Evolutionary conservation across 768 basidiomycete species (phyloP).

Genomic region (Tricholomella constricta): DNA sequence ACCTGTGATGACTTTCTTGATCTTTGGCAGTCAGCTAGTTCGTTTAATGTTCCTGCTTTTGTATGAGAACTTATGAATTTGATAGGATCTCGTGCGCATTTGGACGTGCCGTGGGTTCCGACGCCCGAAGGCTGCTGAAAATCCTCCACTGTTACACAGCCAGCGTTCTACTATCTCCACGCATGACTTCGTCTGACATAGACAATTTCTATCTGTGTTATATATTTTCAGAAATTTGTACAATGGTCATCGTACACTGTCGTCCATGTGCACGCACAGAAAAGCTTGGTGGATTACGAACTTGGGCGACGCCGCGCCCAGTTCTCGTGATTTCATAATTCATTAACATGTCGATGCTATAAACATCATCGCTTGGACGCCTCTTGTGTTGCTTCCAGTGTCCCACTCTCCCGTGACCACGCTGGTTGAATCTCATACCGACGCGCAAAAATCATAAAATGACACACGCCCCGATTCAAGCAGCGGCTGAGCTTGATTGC

Average conservation of each 20-base stretch:
- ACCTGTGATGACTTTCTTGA: conserved; percentile 24
- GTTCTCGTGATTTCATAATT: too few relatives aligned
- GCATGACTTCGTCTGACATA: neutral
- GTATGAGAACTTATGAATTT: neutral
- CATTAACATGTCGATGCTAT: too few relatives aligned
- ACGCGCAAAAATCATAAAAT: too few relatives aligned
- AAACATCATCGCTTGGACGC: too few relatives aligned
- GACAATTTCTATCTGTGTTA: neutral
- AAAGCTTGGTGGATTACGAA: too few relatives aligned
- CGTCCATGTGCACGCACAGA: too few relatives aligned
- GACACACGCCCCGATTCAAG: too few relatives aligned
- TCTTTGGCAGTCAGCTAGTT: conserved; percentile 28
- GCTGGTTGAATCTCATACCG: too few relatives aligned
- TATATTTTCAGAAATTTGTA: neutral
- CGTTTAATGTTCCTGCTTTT: neutral
- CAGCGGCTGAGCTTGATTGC: neutral
- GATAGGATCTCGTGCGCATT: conserved; percentile 12
- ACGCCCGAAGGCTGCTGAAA: neutral
- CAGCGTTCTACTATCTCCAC: conserved; percentile 11
- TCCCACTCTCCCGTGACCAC: too few relatives aligned
- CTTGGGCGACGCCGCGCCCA: too few relatives aligned
- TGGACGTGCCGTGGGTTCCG: conserved; percentile 12
- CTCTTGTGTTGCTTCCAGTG: too few relatives aligned
- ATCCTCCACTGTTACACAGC: conserved; percentile 6
- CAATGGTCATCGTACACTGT: neutral